Percentiles rank a stretch among this genome's conserved stretches.
phyloP scores from a whole-genome alignment of 108 stramenopile species.

The Nitzschia palea region DNA sequence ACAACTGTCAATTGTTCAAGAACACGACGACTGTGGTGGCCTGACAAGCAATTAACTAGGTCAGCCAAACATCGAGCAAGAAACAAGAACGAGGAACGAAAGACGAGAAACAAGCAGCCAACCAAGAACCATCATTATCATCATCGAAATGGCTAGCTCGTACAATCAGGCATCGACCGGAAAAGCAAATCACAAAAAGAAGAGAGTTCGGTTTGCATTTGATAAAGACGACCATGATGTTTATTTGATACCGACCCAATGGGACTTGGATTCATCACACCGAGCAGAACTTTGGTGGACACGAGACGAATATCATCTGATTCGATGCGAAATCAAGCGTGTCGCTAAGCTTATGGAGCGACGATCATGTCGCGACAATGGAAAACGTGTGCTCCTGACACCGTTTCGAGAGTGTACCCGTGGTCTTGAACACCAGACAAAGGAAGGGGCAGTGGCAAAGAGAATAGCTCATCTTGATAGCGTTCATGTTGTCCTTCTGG shows the following conservation, averaged over 20 bases:
- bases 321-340: slow-evolving; percentile 1
- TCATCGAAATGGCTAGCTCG: too few relatives aligned
- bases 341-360: neutral
- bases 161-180: too few relatives aligned
- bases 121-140: too few relatives aligned
- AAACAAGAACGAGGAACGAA: too few relatives aligned
- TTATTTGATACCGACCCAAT: neutral
- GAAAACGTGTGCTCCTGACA: neutral
- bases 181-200: too few relatives aligned
- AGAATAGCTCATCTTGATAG: neutral
- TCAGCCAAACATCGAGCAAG: too few relatives aligned
- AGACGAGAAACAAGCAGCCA: too few relatives aligned
- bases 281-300: neutral
- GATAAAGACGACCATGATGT: neutral
- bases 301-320: neutral
- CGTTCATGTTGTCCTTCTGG: neutral
- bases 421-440: slow-evolving; percentile 9
- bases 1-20: too few relatives aligned
- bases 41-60: too few relatives aligned
- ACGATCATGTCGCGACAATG: neutral
- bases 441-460: slow-evolving; percentile 5
- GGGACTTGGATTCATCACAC: neutral
- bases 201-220: slow-evolving; percentile 2
- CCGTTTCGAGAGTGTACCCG: neutral
- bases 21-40: too few relatives aligned